phyloP scores from a whole-genome alignment of 202 grass and related monocot genomes.

The Dendrocalamus latiflorus region DNA sequence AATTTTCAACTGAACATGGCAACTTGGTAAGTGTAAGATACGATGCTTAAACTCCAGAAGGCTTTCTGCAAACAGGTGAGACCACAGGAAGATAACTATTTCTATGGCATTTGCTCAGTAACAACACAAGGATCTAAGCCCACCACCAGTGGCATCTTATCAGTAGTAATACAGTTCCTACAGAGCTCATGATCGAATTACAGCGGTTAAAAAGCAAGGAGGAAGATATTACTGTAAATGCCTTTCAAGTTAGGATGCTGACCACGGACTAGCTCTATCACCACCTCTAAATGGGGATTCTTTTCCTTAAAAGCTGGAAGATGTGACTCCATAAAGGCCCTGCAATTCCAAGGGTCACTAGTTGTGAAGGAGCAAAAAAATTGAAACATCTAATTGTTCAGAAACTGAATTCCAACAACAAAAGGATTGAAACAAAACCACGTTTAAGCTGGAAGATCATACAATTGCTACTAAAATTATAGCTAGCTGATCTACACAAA shows the following conservation, averaged over 20 bases:
- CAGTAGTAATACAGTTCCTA: not conserved
- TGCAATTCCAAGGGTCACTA: constrained; percentile 30
- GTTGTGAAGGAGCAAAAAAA: not conserved
- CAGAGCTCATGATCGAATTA: not conserved
- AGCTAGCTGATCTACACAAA: not conserved
- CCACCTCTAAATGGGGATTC: constrained; percentile 76
- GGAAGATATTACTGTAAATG: constrained; percentile 73
- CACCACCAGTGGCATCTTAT: not conserved
- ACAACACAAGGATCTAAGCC: not conserved
- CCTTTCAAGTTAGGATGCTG: constrained; percentile 92
- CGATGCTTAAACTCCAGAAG: no score
- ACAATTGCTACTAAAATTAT: not conserved
- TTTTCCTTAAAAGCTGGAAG: constrained; percentile 72
- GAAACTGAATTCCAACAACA: not conserved
- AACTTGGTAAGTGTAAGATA: no score
- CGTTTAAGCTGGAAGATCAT: not conserved
- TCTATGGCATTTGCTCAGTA: not conserved
- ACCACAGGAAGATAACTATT: not conserved
- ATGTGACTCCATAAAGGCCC: constrained; percentile 83
- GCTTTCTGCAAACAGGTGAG: no score
- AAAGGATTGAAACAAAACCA: not conserved
- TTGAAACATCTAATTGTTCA: not conserved
- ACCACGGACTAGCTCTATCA: constrained; percentile 63
- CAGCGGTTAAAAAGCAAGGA: not conserved
- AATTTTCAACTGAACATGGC: no score